Evolutionary conservation across 2,329 filamentous ascomycete species (phyloP), one percentile per base, ranked within the genome.

Genomic region (Falciphora oryzae): DNA sequence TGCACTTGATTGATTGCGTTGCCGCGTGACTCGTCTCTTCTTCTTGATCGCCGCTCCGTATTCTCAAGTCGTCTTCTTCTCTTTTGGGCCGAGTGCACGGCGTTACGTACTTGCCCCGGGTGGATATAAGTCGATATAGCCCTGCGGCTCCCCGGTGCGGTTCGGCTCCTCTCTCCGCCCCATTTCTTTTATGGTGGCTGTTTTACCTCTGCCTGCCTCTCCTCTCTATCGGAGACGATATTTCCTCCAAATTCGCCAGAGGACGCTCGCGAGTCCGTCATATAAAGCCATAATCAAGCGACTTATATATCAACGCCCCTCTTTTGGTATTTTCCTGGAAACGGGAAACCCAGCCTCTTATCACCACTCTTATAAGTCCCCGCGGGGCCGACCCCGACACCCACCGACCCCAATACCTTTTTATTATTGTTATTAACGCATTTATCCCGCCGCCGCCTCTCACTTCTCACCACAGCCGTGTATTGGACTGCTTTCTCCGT

Each of bases 21-120:
- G 44, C 44, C 44, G 44, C 44, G 44, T 53, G 44, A 53, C 57
- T 58, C 57, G 27, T 29, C 53, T 63, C 28, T 63, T 58, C 31
- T 58, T 50, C 44, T n/a, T n/a, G n/a, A 1, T 53, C 5, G 44
- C 7, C 44, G 22, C 44, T 25, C 38, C 38, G 16, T 50, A 22
- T 50, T 50, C 22, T 57, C 53, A 25, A 29, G 35, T 63, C 27
- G 27, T 27, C 56, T 14, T n/a, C 22, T 56, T 38, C 8, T 27
- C n/a, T 63, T 35, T 57, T 57, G 38, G 44, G n/a, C 44, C n/a
- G 8, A 22, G 44, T 10, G 6, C 44, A 11, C 22, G 44, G 22
- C 44, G 22, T 25, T 53, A 10, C 38, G 44, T 14, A 25, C 44
- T 22, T 16, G 38, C 16, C 38, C 38, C 18, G 38, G 44, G 44